A percentile compares a stretch with the other conserved stretches of the same genome.
Evolutionary conservation across 2,329 filamentous ascomycete genomes (phyloP).

Genomic region (Fusarium foetens): DNA sequence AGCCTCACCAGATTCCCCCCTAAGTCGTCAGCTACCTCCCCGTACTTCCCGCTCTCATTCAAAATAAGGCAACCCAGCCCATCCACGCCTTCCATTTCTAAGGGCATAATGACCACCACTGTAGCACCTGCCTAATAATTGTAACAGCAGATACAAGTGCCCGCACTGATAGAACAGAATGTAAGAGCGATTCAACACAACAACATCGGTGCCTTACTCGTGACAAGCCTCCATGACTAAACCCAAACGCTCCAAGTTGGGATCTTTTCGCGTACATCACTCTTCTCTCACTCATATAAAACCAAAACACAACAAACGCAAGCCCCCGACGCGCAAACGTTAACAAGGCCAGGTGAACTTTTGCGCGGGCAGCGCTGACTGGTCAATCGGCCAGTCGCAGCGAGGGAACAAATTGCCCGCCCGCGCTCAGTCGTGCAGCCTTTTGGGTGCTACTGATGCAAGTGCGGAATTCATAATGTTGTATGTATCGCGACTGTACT

Average conservation of each 20-base stretch:
- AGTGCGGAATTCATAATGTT: slow-evolving; percentile 27
- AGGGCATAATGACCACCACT: slow-evolving; percentile 4
- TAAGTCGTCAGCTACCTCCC: not conserved
- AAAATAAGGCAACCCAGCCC: not conserved
- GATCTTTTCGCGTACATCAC: slow-evolving; percentile 15
- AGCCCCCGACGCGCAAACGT: slow-evolving; percentile 9
- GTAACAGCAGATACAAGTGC: not conserved
- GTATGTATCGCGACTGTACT: slow-evolving; percentile 40
- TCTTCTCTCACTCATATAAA: slow-evolving; percentile 12
- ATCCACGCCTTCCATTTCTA: not conserved
- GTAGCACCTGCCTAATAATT: slow-evolving; percentile 1
- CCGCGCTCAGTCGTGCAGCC: slow-evolving; percentile 32
- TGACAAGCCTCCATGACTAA: not conserved
- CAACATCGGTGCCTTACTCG: not conserved
- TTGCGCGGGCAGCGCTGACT: slow-evolving; percentile 27
- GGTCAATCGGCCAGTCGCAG: slow-evolving; percentile 30
- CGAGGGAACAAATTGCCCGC: slow-evolving; percentile 18
- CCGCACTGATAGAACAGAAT: not conserved
- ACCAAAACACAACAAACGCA: slow-evolving; percentile 17
- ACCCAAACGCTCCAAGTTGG: not conserved
- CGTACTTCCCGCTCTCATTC: not conserved
- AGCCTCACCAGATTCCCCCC: slow-evolving; percentile 5
- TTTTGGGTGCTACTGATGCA: slow-evolving; percentile 39
- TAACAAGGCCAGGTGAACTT: slow-evolving; percentile 4
- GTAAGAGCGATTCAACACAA: slow-evolving; percentile 12